Conservation (phyloP, 768 basidiomycete genomes). For the Chalciporus sphaerocephalus region DNA sequence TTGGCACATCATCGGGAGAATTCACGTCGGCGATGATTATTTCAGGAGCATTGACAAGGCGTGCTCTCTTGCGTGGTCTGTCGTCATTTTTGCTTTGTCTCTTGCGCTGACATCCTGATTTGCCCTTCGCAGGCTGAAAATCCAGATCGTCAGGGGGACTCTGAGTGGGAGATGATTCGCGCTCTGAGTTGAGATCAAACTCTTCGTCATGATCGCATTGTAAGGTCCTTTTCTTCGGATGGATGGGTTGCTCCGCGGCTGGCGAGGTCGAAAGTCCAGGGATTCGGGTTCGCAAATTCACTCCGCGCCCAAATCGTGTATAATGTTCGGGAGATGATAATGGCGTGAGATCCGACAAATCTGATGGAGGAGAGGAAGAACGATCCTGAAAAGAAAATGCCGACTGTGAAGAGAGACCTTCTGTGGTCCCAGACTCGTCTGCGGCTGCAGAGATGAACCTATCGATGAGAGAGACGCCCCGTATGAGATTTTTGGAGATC, state of each 20-base stretch:
- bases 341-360: constrained; percentile 29
- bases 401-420: neutral
- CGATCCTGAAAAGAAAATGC: constrained; percentile 7
- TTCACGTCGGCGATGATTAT: neutral
- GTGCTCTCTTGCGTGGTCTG: constrained; percentile 14
- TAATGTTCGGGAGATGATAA: constrained; percentile 24
- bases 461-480: constrained; percentile 25
- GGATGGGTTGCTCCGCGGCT: neutral
- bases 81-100: constrained; percentile 8
- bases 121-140: constrained; percentile 17
- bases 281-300: constrained; percentile 5
- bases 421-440: constrained; percentile 6
- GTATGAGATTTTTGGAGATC: constrained; percentile 3
- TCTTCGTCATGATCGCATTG: neutral
- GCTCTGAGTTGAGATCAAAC: neutral
- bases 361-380: constrained; percentile 24
- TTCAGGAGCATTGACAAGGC: neutral
- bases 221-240: neutral
- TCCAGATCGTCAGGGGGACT: constrained; percentile 7
- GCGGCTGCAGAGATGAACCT: constrained; percentile 27
- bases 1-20: constrained; percentile 1
- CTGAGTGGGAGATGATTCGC: neutral
- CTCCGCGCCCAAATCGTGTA: neutral
- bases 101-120: constrained; percentile 18
- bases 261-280: constrained; percentile 21